phyloP scores from a whole-genome alignment of 1,284 basidiomycete species.

The Taiwanofungus camphoratus region DNA sequence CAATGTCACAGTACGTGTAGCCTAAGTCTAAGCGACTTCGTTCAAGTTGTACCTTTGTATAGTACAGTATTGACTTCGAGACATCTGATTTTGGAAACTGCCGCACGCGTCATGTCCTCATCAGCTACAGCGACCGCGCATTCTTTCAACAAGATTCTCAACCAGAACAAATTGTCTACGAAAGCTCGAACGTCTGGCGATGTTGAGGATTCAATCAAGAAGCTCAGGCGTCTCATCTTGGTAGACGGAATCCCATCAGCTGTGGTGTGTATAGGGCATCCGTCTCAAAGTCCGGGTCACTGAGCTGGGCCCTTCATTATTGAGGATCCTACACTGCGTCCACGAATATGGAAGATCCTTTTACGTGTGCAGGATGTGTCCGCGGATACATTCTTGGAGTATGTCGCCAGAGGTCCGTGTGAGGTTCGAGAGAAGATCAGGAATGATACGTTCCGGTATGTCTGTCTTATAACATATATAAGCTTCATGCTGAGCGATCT shows the following conservation, averaged over 20 bases:
- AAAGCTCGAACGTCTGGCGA: constrained; percentile 63
- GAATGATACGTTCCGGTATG: constrained; percentile 73
- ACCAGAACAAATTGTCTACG: constrained; percentile 54
- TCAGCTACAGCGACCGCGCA: constrained; percentile 45
- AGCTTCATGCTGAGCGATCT: constrained; percentile 21
- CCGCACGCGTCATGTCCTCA: constrained; percentile 9
- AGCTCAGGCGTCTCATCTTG: constrained; percentile 76
- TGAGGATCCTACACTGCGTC: constrained; percentile 71
- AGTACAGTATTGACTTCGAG: neutral
- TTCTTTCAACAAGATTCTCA: constrained; percentile 73
- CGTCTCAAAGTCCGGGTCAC: neutral
- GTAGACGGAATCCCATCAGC: constrained; percentile 82
- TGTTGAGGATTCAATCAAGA: constrained; percentile 75
- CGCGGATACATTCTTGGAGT: constrained; percentile 72
- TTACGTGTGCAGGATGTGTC: constrained; percentile 75
- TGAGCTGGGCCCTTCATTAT: constrained; percentile 6
- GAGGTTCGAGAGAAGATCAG: constrained; percentile 86
- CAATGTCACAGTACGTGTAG: no score
- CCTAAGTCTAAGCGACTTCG: neutral
- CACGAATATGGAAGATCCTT: constrained; percentile 89
- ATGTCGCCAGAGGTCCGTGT: constrained; percentile 80
- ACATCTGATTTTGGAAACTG: neutral
- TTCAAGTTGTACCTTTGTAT: neutral
- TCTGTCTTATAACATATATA: neutral
- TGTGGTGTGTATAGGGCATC: constrained; percentile 34